These are phyloP conservation scores for Physcia stellaris DNA, from an alignment of 495 filamentous ascomycete species.

Conservation along the genomic window DNA sequence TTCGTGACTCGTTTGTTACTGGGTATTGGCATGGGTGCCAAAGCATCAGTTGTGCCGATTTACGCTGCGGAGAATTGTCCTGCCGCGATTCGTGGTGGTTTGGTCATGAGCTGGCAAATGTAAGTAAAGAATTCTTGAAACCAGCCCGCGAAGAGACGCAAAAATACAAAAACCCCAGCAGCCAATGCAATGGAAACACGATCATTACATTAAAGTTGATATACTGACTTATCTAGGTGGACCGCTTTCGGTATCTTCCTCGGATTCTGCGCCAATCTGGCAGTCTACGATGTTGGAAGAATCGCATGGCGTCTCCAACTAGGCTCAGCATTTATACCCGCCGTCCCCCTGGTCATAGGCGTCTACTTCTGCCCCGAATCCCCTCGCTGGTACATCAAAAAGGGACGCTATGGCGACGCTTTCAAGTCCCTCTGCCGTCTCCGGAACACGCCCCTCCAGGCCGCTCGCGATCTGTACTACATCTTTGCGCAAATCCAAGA, in stretches of 20 bases:
- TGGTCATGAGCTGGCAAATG: conserved; percentile 54
- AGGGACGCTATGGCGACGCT: conserved; percentile 38
- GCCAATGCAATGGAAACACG: too few species aligned
- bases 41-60: conserved; percentile 47
- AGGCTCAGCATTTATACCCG: conserved; percentile 57
- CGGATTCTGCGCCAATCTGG: conserved; percentile 46
- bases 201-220: background rate
- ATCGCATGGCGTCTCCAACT: conserved; percentile 53
- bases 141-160: too few species aligned
- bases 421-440: conserved; percentile 47
- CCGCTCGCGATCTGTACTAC: conserved; percentile 53
- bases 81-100: conserved; percentile 43
- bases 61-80: conserved; percentile 50
- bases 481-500: conserved; percentile 46
- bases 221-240: conserved; percentile 16
- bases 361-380: conserved; percentile 58
- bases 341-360: conserved; percentile 45
- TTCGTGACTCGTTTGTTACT: conserved; percentile 43
- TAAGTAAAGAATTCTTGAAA: too few species aligned
- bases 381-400: conserved; percentile 56
- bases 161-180: too few species aligned
- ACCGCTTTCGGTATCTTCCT: conserved; percentile 49
- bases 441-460: conserved; percentile 44
- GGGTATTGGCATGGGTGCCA: conserved; percentile 54
- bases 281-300: conserved; percentile 36